Percentiles rank a stretch among this genome's conserved stretches.
These are phyloP conservation scores for Sarocladium oryzae DNA, from an alignment of 2,329 filamentous ascomycete genomes.

Conservation along the genomic window DNA sequence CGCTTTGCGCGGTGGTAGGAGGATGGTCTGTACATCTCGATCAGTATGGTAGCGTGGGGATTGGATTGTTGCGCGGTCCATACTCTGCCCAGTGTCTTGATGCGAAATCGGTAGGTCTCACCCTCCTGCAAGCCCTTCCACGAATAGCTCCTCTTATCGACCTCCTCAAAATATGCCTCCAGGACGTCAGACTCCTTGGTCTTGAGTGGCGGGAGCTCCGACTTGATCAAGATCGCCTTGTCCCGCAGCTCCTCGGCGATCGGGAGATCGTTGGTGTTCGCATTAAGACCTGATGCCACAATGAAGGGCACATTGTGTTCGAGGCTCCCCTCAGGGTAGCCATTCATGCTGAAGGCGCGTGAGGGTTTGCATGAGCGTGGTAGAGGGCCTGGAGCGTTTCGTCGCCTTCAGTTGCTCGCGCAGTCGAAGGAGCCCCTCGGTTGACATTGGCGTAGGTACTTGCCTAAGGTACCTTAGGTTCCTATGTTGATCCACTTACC, in stretches of 20 bases:
- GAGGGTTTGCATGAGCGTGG: background rate
- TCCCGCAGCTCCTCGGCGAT: slow-evolving; percentile 48
- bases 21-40: slow-evolving; percentile 36
- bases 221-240: slow-evolving; percentile 56
- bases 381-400: background rate
- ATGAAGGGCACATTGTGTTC: slow-evolving; percentile 82
- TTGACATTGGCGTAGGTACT: background rate
- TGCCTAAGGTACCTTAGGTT: no score
- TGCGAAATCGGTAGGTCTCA: slow-evolving; percentile 54
- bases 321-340: slow-evolving; percentile 71
- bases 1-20: slow-evolving; percentile 52
- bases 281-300: slow-evolving; percentile 67
- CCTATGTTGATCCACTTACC: no score
- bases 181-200: slow-evolving; percentile 59
- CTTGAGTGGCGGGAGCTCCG: slow-evolving; percentile 62
- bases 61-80: slow-evolving; percentile 23
- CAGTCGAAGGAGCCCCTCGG: background rate
- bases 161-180: slow-evolving; percentile 56
- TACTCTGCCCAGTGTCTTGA: slow-evolving; percentile 77
- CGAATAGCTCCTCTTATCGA: slow-evolving; percentile 57
- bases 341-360: slow-evolving; percentile 56
- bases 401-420: background rate
- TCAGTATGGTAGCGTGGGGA: slow-evolving; percentile 18
- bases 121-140: slow-evolving; percentile 58
- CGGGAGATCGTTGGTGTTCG: slow-evolving; percentile 31